These are phyloP conservation scores for Macrocybe gigantea DNA, from an alignment of 768 basidiomycete genomes.

Conservation along the genomic window DNA sequence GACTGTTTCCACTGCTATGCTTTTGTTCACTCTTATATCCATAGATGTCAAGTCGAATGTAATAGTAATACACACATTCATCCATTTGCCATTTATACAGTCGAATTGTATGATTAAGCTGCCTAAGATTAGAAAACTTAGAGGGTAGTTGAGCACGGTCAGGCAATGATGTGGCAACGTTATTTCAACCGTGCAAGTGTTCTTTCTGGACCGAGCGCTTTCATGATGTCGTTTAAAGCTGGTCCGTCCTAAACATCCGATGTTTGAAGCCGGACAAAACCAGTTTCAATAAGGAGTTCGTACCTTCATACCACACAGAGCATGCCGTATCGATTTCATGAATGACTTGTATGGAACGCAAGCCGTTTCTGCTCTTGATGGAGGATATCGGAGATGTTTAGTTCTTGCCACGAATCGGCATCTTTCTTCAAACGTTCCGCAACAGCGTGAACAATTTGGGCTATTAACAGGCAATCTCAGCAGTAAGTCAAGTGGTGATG, in stretches of 20 bases:
- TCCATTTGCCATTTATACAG: too few relatives aligned
- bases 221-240: slow-evolving; percentile 37
- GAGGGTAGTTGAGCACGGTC: too few relatives aligned
- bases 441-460: slow-evolving; percentile 26
- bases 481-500: too few relatives aligned
- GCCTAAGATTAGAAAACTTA: too few relatives aligned
- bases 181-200: slow-evolving; percentile 28
- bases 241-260: slow-evolving; percentile 38
- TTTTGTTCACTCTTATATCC: too few relatives aligned
- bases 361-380: slow-evolving; percentile 37
- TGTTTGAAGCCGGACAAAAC: neutral
- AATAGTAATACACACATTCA: too few relatives aligned
- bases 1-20: too few relatives aligned
- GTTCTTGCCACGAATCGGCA: slow-evolving; percentile 30
- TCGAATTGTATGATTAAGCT: too few relatives aligned
- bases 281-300: slow-evolving; percentile 10
- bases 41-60: too few relatives aligned
- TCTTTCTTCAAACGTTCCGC: slow-evolving; percentile 22
- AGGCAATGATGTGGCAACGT: too few relatives aligned
- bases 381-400: slow-evolving; percentile 30
- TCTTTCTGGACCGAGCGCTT: slow-evolving; percentile 35
- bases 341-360: slow-evolving; percentile 43
- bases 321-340: slow-evolving; percentile 72
- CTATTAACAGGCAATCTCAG: slow-evolving; percentile 12
- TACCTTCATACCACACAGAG: slow-evolving; percentile 81